Conservation (phyloP, 129 eudicot genomes). For the Tanacetum coccineum region DNA sequence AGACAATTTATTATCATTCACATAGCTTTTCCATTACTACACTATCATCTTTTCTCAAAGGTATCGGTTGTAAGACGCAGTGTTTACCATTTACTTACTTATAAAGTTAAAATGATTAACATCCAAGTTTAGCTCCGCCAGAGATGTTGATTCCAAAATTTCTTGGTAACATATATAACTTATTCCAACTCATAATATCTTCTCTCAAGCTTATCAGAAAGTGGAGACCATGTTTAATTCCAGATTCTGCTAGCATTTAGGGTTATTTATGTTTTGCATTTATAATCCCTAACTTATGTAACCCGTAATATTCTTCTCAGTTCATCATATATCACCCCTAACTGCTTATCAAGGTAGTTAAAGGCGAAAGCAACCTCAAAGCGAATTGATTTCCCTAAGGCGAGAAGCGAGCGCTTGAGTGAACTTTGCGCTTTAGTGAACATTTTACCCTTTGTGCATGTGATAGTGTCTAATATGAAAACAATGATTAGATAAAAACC, state of each 20-base stretch:
- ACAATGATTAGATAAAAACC: too few relatives aligned
- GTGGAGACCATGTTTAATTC: slow-evolving; percentile 1
- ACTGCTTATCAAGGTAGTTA: too few relatives aligned
- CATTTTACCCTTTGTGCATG: too few relatives aligned
- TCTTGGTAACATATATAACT: slow-evolving; percentile 3
- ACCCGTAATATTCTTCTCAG: not conserved
- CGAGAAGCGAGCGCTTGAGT: too few relatives aligned
- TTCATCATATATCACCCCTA: too few relatives aligned
- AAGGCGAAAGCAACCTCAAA: too few relatives aligned
- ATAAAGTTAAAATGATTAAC: not conserved
- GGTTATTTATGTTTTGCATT: not conserved
- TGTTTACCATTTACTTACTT: not conserved
- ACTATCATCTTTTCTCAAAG: not conserved
- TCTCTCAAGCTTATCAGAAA: not conserved
- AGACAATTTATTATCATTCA: not conserved
- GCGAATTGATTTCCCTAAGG: too few relatives aligned
- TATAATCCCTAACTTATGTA: too few relatives aligned
- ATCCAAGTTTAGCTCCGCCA: not conserved
- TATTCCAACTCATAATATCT: not conserved
- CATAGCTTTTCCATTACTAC: not conserved
- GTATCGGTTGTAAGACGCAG: not conserved
- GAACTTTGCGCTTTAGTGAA: too few relatives aligned
- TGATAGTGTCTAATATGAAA: too few relatives aligned
- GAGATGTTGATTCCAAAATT: too few relatives aligned
- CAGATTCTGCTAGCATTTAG: slow-evolving; percentile 4